Conservation (phyloP, 805 yeast genomes). For the Hanseniaspora guilliermondii region DNA sequence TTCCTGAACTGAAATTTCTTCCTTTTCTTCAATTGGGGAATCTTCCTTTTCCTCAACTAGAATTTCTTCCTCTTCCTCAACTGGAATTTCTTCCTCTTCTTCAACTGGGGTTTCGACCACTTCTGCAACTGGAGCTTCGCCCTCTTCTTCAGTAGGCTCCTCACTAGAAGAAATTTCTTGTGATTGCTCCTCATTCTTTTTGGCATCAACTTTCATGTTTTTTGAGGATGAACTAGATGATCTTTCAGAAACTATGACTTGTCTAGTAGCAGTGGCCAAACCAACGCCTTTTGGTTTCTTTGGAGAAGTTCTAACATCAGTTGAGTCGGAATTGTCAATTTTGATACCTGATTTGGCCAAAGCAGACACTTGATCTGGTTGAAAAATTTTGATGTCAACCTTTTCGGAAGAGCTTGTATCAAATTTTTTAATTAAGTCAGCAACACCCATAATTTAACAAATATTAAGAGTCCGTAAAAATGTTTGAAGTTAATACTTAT, state of each 20-base stretch:
- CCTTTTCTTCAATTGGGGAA: neutral
- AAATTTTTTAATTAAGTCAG: slow-evolving; percentile 29
- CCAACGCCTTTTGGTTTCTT: slow-evolving; percentile 3
- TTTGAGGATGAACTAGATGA: neutral
- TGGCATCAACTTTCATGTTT: slow-evolving; percentile 3
- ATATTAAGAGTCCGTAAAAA: neutral
- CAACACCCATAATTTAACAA: slow-evolving; percentile 26
- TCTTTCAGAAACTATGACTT: slow-evolving; percentile 9
- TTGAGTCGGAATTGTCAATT: neutral
- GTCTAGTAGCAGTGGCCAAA: slow-evolving; percentile 7
- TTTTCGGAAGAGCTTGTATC: slow-evolving; percentile 17
- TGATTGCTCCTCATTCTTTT: slow-evolving; percentile 10
- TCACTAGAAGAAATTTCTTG: too few species aligned
- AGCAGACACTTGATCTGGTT: slow-evolving; percentile 12
- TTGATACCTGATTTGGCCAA: slow-evolving; percentile 13
- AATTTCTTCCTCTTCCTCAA: slow-evolving; percentile 12
- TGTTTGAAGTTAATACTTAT: neutral
- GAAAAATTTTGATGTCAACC: slow-evolving; percentile 9
- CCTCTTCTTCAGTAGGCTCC: slow-evolving; percentile 5
- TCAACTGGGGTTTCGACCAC: slow-evolving; percentile 14
- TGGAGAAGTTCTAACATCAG: neutral
- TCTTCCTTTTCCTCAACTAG: slow-evolving; percentile 54
- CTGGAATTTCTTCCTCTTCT: slow-evolving; percentile 20
- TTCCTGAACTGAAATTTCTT: neutral
- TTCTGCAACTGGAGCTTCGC: slow-evolving; percentile 3